Evolutionary conservation across 2,329 filamentous ascomycete genomes (phyloP), one percentile per base, ranked within the genome.

Genomic region (Niveomyces coronatus): DNA sequence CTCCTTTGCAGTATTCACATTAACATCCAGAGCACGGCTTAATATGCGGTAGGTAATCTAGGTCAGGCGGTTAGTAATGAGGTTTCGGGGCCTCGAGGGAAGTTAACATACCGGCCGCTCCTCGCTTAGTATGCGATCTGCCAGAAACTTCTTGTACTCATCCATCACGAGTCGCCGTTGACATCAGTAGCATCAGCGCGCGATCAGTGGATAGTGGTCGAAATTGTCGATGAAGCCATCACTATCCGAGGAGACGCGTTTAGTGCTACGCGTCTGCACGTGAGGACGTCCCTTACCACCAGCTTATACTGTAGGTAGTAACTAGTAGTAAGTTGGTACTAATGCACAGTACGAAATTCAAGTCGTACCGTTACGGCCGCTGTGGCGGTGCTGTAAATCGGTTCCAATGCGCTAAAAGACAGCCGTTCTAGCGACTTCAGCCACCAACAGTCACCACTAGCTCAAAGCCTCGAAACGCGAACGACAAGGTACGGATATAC

Each of bases 1-100:
- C 88, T 88, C 79, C 61, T 98, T 98, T 10, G 91, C 91, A 30
- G 74, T 68, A 54, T 93, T 91, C 57, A 84, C 81, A 56, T 95
- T 83, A 31, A 94, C 72, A 52, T 86, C 82, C 38, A 95, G 62
- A 27, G 80, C 82, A 52, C 89, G 76, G 60, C 87, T 91, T 44
- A 98, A 64, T 34, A 82, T 68, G 35, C 87, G 81, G 65, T 95
- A 96, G 35, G 85, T 94, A 52, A 94, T 71, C 87, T 94, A 52
- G 41, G 42, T 41, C 13, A 20, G 10, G n/a, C n/a, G 18, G 36
- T 38, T 35, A 33, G 22, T 26, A 31, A 3, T 9, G 18, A 35
- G 1, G 4, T 11, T 16, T 13, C 10, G 9, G 39, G 22, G 19
- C 4, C 2, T 35, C 16, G 24, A 22, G 7, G 9, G 17, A 31